Base-by-base conservation (phyloP, 495 filamentous ascomycete genomes). In the Trichocladium uniseriatum region DNA sequence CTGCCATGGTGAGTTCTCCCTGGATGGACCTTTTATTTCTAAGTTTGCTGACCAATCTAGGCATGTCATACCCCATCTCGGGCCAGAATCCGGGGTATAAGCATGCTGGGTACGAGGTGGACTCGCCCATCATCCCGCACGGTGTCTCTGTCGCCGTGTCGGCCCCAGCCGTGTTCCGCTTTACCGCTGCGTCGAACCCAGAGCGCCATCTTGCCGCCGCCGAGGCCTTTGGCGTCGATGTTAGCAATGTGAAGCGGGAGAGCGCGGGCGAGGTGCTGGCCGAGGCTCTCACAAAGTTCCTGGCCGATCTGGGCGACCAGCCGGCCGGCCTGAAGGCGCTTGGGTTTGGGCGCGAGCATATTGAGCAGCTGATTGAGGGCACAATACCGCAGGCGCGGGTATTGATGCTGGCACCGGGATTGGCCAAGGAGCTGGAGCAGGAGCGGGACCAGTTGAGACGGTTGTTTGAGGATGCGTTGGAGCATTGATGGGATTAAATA, bases 31-130 rank as follows among this genome's bases (percentile, higher is more conserved):
- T 31, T 15, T 18, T 47, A 41, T 36, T 38, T 13, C 14, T 28
- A 31, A 38, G 0, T 29, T 11, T 24, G 22, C 15, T 45, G 15
- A 6, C 13, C 2, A n/a, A 6, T 2, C 7, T 14, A 76, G 74
- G 90, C 48, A 95, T 97, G 89, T 86, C 80, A 32, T 98, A 98
- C 63, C 91, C 91, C 6, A 92, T 97, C 56, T 90, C 87, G 20
- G 83, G 87, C 32, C 89, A 94, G 62, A 97, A 97, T 60, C 89
- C 87, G 0, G 85, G 82, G 16, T 95, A 97, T 63, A 79, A 80
- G 58, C 92, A 98, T 59, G 62, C 72, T 1, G 94, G 92, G 9
- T 98, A 98, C 65, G 67, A 80, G 1, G 80, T 90, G 14, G 63
- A 74, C 14, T 54, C 71, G 43, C 79, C 88, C 1, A 85, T 98